A percentile compares a stretch with the other conserved stretches of the same genome.
Conservation (phyloP, 805 yeast genomes). For the Kazachstania taianensis region DNA sequence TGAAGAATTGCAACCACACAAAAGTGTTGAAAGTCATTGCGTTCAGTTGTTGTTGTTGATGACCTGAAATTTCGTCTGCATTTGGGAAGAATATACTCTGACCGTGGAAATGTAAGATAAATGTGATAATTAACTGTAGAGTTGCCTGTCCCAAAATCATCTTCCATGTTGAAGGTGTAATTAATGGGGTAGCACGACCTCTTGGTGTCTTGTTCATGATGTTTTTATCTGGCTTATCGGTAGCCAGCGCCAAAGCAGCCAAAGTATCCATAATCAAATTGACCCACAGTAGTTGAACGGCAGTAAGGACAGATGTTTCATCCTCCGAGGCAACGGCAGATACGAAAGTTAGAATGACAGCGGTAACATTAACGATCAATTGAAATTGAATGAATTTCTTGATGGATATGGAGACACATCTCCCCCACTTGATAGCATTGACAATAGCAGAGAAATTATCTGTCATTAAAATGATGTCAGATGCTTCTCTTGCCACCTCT, state of each 20-base stretch:
- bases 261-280: constrained; percentile 96
- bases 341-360: constrained; percentile 88
- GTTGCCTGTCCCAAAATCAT: constrained; percentile 87
- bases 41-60: constrained; percentile 48
- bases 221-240: constrained; percentile 87
- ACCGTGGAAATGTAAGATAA: constrained; percentile 76
- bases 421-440: constrained; percentile 96
- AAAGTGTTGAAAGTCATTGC: constrained; percentile 92
- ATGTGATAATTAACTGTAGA: constrained; percentile 71
- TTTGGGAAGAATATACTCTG: constrained; percentile 41
- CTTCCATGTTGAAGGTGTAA: constrained; percentile 93
- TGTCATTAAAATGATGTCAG: constrained; percentile 84
- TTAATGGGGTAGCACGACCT: constrained; percentile 68
- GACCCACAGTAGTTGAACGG: constrained; percentile 96
- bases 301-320: constrained; percentile 83
- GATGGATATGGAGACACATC: constrained; percentile 90
- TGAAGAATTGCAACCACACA: constrained; percentile 97
- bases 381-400: constrained; percentile 95
- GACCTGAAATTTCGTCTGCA: constrained; percentile 25
- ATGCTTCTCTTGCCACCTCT: constrained; percentile 97
- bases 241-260: constrained; percentile 95
- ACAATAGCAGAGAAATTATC: constrained; percentile 93
- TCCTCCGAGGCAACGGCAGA: constrained; percentile 79
- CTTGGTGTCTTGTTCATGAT: constrained; percentile 75
- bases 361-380: constrained; percentile 91